These are phyloP conservation scores for Neurospora sp. DNA, from an alignment of 495 filamentous ascomycete species.

Conservation along the genomic window DNA sequence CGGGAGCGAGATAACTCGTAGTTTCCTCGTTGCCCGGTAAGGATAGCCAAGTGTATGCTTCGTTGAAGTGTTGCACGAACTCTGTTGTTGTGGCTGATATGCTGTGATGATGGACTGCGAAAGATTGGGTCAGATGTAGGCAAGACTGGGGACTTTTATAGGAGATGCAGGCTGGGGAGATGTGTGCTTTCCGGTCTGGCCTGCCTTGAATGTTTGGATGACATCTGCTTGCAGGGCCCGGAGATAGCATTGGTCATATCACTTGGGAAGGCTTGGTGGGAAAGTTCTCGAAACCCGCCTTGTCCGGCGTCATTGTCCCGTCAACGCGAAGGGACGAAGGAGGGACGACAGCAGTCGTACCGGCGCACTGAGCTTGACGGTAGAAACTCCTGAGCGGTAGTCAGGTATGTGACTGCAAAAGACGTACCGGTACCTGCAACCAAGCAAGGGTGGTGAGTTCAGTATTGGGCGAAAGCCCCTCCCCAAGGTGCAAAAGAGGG, in stretches of 20 bases:
- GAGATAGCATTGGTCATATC: not conserved
- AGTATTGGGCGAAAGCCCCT: not conserved
- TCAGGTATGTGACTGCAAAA: not conserved
- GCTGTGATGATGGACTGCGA: not conserved
- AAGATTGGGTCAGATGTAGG: not conserved
- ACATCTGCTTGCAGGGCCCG: not conserved
- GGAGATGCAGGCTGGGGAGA: not conserved
- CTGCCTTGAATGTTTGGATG: not conserved
- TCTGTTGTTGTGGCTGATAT: not conserved
- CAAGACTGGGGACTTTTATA: not conserved
- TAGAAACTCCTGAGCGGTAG: not conserved
- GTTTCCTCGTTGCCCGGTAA: not conserved
- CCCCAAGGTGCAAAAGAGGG: not conserved
- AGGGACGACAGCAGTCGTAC: not conserved
- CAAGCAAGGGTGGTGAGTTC: not conserved
- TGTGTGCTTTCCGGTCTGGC: not conserved
- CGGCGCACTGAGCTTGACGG: not conserved
- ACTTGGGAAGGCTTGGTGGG: not conserved
- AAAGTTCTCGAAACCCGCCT: conserved; percentile 8
- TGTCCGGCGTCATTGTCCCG: not conserved
- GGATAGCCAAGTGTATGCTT: not conserved
- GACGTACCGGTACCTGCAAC: not conserved
- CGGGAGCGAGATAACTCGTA: not conserved
- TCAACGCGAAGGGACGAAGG: not conserved
- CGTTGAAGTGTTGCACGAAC: not conserved